These are phyloP conservation scores for Anastatica hierochuntica DNA, from an alignment of 345 rosid species.

Conservation along the genomic window DNA sequence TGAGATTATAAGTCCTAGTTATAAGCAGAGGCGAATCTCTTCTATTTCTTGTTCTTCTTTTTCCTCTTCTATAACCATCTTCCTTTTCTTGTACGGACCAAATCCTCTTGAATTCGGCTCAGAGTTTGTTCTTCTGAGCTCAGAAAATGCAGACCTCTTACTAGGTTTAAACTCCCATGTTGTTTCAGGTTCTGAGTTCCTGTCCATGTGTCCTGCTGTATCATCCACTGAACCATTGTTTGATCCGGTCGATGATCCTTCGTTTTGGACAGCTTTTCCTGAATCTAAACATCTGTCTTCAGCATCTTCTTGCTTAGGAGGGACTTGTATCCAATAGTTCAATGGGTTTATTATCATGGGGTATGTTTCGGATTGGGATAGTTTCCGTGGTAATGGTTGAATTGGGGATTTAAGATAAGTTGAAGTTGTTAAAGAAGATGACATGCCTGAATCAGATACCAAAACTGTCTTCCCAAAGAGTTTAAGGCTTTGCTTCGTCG, in stretches of 20 bases:
- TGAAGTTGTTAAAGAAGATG: slow-evolving; percentile 21
- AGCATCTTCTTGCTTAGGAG: slow-evolving; percentile 15
- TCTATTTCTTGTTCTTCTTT: slow-evolving; percentile 9
- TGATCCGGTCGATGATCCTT: slow-evolving; percentile 53
- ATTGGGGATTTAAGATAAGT: slow-evolving; percentile 20
- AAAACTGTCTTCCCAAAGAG: slow-evolving; percentile 59
- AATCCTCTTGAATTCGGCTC: slow-evolving; percentile 38
- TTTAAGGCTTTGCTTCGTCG: slow-evolving; percentile 40
- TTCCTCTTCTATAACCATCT: slow-evolving; percentile 20
- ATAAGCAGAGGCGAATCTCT: slow-evolving; percentile 31
- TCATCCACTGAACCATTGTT: slow-evolving; percentile 39
- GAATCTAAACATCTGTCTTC: slow-evolving; percentile 20
- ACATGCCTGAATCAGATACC: slow-evolving; percentile 29
- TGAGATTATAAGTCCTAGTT: no score
- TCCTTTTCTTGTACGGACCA: slow-evolving; percentile 50
- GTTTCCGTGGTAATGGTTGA: slow-evolving; percentile 28
- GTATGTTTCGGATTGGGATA: slow-evolving; percentile 13
- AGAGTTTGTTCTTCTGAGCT: slow-evolving; percentile 18
- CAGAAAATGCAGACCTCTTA: slow-evolving; percentile 29
- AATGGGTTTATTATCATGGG: slow-evolving; percentile 1
- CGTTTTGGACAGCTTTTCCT: slow-evolving; percentile 22
- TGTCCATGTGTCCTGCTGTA: slow-evolving; percentile 30
- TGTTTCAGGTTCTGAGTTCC: slow-evolving; percentile 57
- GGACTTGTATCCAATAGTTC: slow-evolving; percentile 15
- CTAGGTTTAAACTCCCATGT: slow-evolving; percentile 28